phyloP scores from a whole-genome alignment of 495 filamentous ascomycete species.

The Podospora pseudopauciseta region DNA sequence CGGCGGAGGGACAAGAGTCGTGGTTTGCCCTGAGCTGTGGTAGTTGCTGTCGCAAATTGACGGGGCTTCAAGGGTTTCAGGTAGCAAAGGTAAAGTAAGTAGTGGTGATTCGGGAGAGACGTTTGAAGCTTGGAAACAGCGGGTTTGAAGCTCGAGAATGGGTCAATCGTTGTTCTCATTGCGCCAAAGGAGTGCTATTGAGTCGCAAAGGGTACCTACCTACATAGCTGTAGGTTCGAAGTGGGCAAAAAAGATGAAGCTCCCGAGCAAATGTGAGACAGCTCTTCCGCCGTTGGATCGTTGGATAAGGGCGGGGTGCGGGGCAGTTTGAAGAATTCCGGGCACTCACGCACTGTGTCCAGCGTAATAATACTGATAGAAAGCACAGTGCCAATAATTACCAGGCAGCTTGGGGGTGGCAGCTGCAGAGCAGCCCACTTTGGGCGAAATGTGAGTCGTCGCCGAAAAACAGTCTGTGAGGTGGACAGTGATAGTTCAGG shows the following conservation, averaged over 20 bases:
- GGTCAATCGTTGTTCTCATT: background rate
- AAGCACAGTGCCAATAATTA: slow-evolving; percentile 16
- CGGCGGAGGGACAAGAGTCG: background rate
- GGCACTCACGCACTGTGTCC: background rate
- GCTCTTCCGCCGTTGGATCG: background rate
- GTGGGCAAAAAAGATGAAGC: background rate
- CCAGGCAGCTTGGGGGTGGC: background rate
- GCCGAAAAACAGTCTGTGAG: slow-evolving; percentile 8
- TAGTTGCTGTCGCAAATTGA: background rate
- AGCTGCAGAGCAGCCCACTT: slow-evolving; percentile 9
- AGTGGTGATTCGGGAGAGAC: background rate
- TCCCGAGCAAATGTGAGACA: background rate
- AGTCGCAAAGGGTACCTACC: too few relatives aligned
- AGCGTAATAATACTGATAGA: background rate
- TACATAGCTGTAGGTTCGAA: background rate
- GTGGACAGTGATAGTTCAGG: background rate
- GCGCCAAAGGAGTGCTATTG: too few relatives aligned
- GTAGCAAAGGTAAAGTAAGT: too few relatives aligned
- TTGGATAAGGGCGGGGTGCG: too few relatives aligned
- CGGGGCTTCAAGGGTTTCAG: too few relatives aligned
- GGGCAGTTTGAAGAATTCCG: background rate
- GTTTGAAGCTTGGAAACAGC: background rate
- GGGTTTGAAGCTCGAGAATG: too few relatives aligned
- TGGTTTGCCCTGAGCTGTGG: background rate
- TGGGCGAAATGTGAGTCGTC: slow-evolving; percentile 13